Evolutionary conservation across 805 yeast genomes (phyloP).

Genomic region (Candida caryicola): DNA sequence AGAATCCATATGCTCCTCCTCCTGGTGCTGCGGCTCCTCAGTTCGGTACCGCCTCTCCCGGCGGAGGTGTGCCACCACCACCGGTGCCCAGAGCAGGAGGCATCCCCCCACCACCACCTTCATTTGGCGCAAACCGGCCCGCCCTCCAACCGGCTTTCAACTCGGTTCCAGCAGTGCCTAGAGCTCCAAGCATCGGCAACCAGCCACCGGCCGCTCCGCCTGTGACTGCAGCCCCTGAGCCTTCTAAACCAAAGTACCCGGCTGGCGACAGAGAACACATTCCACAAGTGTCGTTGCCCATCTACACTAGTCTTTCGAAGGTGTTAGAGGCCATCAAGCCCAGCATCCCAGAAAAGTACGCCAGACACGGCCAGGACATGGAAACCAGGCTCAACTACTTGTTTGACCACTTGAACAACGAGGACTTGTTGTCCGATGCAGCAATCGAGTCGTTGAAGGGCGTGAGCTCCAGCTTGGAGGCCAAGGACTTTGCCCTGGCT

Average conservation of each 20-base stretch:
- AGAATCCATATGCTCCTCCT: constrained; percentile 40
- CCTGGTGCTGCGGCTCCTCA: constrained; percentile 1
- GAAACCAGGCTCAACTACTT: constrained; percentile 76
- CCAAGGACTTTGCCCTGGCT: constrained; percentile 60
- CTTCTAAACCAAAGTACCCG: constrained; percentile 39
- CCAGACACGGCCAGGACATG: constrained; percentile 74
- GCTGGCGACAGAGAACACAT: constrained; percentile 69
- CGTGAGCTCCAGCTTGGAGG: constrained; percentile 49
- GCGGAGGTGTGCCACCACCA: constrained; percentile 1
- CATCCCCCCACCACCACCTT: constrained; percentile 8
- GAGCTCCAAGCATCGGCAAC: constrained; percentile 14
- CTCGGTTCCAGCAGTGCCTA: constrained; percentile 8
- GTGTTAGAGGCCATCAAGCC: constrained; percentile 66
- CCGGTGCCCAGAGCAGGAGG: constrained; percentile 5
- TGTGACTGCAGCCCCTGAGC: constrained; percentile 17
- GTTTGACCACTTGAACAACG: constrained; percentile 74
- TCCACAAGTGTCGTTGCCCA: constrained; percentile 54
- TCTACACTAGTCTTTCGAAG: constrained; percentile 53
- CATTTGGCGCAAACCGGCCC: constrained; percentile 9
- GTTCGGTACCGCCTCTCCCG: not conserved
- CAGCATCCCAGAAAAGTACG: constrained; percentile 67
- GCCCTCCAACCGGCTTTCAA: constrained; percentile 12
- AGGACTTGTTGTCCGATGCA: constrained; percentile 59
- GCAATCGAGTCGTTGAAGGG: constrained; percentile 52
- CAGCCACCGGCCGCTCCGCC: constrained; percentile 22